Evolutionary conservation across 208 protist genomes (phyloP).

Genomic region (Vickermania ingenoplastis): DNA sequence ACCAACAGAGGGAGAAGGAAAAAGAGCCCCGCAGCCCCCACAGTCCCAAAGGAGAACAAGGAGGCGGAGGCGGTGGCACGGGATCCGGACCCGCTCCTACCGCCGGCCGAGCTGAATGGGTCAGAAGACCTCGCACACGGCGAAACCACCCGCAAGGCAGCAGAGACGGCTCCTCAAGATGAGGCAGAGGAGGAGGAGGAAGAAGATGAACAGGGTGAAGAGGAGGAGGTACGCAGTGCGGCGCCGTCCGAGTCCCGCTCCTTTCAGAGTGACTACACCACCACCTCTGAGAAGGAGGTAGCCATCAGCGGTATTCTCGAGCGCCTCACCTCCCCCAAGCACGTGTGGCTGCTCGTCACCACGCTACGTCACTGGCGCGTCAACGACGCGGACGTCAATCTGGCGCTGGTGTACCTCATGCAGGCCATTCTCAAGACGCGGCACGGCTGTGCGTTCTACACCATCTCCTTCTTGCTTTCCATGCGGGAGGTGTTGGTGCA

Average conservation of each 20-base stretch:
- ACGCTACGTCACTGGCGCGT: constrained; percentile 67
- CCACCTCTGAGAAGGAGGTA: constrained; percentile 56
- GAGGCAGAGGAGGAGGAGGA: constrained; percentile 1
- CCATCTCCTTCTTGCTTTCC: constrained; percentile 56
- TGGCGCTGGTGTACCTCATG: constrained; percentile 68
- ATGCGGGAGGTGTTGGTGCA: constrained; percentile 65
- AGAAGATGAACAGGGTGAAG: constrained; percentile 9
- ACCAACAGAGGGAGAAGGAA: constrained; percentile 16
- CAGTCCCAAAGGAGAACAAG: neutral
- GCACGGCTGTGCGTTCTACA: constrained; percentile 57
- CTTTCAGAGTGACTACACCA: neutral
- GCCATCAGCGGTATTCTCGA: constrained; percentile 56
- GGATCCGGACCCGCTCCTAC: neutral
- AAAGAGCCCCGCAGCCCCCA: neutral
- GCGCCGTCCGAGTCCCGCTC: constrained; percentile 10
- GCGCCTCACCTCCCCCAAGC: constrained; percentile 53
- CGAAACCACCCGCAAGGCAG: no score
- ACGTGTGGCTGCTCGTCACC: constrained; percentile 50
- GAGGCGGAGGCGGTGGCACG: neutral
- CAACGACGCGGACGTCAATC: constrained; percentile 73
- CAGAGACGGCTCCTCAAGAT: no score
- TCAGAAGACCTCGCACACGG: no score
- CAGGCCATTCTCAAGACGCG: constrained; percentile 37
- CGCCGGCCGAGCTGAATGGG: neutral
- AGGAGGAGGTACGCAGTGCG: neutral